These are phyloP conservation scores for Helianthus annuus DNA, from an alignment of 129 eudicot species.

Conservation along the genomic window HanXRQr2.0-SUNRISE NC_035449.2:8701921-8702420, in stretches of 20 bases:
- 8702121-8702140: neutral
- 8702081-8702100: neutral
- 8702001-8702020: constrained; percentile 7
- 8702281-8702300: too few relatives aligned
- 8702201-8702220: too few relatives aligned
- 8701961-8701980: neutral
- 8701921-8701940: neutral
- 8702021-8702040: constrained; percentile 16
- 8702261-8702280: too few relatives aligned
- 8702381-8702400: too few relatives aligned
- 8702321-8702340: too few relatives aligned
- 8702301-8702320: too few relatives aligned
- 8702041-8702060: neutral
- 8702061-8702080: neutral
- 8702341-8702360: too few relatives aligned
- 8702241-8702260: too few relatives aligned
- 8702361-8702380: too few relatives aligned
- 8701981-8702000: neutral
- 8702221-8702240: too few relatives aligned
- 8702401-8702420: constrained; percentile 15
- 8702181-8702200: too few relatives aligned
- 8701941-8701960: constrained; percentile 7
- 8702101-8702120: constrained; percentile 8
- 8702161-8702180: too few relatives aligned
- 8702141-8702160: neutral